Percentiles rank a stretch among this genome's conserved stretches.
These are phyloP conservation scores for Vitis hybrid DNA, from an alignment of 177 flowering plant genomes.

Conservation along the genomic window DNA sequence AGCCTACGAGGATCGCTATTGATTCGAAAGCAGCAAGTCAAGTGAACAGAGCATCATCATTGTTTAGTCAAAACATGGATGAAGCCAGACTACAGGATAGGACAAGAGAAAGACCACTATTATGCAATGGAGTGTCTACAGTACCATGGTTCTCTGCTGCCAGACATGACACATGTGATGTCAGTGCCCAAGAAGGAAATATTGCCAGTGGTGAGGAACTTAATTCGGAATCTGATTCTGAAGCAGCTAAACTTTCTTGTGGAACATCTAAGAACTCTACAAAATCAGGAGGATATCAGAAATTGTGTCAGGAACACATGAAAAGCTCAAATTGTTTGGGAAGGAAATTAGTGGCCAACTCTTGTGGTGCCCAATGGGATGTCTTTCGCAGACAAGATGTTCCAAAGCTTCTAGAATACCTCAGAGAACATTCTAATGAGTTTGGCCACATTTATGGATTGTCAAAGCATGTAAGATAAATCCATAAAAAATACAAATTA, in stretches of 20 bases:
- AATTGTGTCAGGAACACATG: slow-evolving; percentile 11
- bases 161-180: not conserved
- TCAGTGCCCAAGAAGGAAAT: slow-evolving; percentile 20
- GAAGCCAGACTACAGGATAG: slow-evolving; percentile 29
- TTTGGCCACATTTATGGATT: slow-evolving; percentile 32
- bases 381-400: slow-evolving; percentile 79
- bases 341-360: slow-evolving; percentile 12
- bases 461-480: slow-evolving; percentile 42
- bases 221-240: slow-evolving; percentile 33
- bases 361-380: slow-evolving; percentile 77
- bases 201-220: slow-evolving; percentile 19
- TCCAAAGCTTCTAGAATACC: slow-evolving; percentile 68
- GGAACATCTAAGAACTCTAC: slow-evolving; percentile 25
- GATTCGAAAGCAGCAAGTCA: slow-evolving; percentile 19
- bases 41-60: slow-evolving; percentile 18
- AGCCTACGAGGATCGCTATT: slow-evolving; percentile 8
- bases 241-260: slow-evolving; percentile 20
- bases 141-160: slow-evolving; percentile 25
- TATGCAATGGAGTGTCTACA: slow-evolving; percentile 20
- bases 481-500: not conserved
- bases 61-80: slow-evolving; percentile 22
- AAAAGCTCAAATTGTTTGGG: slow-evolving; percentile 13
- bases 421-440: slow-evolving; percentile 51
- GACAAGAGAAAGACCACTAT: slow-evolving; percentile 14
- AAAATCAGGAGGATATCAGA: slow-evolving; percentile 32